Conservation (phyloP, 805 yeast species). For the Naumovozyma baii region DNA sequence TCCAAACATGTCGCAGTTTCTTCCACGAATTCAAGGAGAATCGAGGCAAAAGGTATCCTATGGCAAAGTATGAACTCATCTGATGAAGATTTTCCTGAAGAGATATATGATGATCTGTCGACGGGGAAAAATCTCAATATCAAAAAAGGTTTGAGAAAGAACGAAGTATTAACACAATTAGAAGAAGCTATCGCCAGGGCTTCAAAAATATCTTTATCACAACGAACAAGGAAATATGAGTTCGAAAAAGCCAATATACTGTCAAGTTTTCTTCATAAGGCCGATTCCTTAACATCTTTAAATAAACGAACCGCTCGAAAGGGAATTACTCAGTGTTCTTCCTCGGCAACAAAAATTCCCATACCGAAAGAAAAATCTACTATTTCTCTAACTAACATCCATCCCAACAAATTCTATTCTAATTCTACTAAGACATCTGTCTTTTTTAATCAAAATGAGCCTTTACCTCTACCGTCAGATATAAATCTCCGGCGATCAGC, state of each 20-base stretch:
- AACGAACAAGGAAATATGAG: background rate
- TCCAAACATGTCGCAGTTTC: constrained; percentile 3
- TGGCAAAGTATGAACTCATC: constrained; percentile 3
- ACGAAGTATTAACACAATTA: constrained; percentile 1
- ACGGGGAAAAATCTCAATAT: background rate
- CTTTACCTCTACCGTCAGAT: background rate
- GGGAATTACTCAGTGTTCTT: background rate
- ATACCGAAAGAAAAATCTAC: background rate
- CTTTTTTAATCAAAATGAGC: background rate
- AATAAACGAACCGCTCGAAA: background rate
- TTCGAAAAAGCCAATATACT: background rate
- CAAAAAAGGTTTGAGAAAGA: background rate
- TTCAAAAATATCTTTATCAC: background rate
- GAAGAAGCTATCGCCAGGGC: background rate
- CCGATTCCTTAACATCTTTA: background rate
- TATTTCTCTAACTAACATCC: background rate
- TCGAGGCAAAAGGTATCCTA: constrained; percentile 2
- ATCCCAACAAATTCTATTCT: background rate
- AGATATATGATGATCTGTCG: background rate
- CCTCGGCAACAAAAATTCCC: background rate
- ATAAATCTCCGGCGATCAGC: constrained; percentile 5
- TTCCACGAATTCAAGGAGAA: background rate
- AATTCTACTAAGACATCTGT: background rate
- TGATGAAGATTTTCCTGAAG: background rate
- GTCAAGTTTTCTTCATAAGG: background rate